phyloP scores from a whole-genome alignment of 75 land plant species.

The Cupressus sempervirens region DNA sequence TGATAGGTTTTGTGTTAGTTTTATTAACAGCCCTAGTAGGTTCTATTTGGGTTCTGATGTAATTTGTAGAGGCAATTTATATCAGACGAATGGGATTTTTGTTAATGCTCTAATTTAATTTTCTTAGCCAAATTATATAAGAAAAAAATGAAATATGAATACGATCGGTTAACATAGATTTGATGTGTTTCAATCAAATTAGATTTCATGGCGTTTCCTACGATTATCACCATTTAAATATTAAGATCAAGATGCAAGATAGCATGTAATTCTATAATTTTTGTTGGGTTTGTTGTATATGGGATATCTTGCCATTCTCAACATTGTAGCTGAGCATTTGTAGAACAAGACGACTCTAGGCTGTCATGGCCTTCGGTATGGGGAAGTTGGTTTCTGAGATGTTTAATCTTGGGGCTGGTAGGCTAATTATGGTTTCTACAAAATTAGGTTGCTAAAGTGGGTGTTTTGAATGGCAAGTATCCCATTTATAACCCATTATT shows the following conservation, averaged over 20 bases:
- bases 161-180: background rate
- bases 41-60: background rate
- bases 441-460: background rate
- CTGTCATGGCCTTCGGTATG: background rate
- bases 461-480: constrained; percentile 16
- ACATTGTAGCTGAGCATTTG: background rate
- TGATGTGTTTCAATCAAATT: background rate
- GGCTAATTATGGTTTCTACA: background rate
- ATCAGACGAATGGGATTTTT: background rate
- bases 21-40: background rate
- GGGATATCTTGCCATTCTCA: constrained; percentile 10
- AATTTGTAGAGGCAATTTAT: constrained; percentile 5
- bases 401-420: background rate
- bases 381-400: background rate
- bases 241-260: background rate
- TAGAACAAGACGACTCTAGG: background rate
- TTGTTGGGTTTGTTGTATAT: background rate
- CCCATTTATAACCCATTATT: background rate
- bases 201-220: background rate
- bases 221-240: background rate
- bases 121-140: background rate
- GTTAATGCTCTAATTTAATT: background rate
- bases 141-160: background rate
- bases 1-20: background rate
- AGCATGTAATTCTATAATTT: background rate